phyloP scores from a whole-genome alignment of 176 grass and related monocot genomes.

The Juncus effusus region DNA sequence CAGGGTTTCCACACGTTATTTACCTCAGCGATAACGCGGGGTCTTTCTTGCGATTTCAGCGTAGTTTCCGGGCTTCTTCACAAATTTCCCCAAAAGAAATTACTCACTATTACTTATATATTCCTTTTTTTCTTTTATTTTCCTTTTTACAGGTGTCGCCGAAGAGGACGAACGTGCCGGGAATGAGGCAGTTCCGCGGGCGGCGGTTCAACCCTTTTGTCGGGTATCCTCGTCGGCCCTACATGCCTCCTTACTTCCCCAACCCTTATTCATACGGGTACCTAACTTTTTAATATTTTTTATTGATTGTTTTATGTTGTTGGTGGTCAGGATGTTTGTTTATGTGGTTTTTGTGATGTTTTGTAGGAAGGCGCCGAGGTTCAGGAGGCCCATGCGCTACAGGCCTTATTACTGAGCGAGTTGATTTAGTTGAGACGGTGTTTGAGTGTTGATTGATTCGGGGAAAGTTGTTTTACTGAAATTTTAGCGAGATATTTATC shows the following conservation, averaged over 20 bases:
- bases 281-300: constrained; percentile 8
- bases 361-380: constrained; percentile 31
- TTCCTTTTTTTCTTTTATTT: not conserved
- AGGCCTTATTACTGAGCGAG: constrained; percentile 29
- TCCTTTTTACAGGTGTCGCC: constrained; percentile 25
- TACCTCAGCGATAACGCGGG: no score
- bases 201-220: constrained; percentile 24
- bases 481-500: no score
- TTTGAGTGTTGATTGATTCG: no score
- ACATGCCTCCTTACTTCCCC: constrained; percentile 31
- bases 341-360: constrained; percentile 2
- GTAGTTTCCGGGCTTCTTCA: no score
- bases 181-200: constrained; percentile 36
- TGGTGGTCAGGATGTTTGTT: not conserved
- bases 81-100: no score
- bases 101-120: no score
- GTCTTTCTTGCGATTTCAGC: no score
- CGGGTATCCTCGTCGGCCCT: constrained; percentile 19
- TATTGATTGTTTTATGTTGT: not conserved
- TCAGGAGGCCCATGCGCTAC: constrained; percentile 28
- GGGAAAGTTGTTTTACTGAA: no score
- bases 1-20: no score
- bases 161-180: constrained; percentile 37
- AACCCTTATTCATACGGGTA: constrained; percentile 37
- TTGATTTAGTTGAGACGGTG: no score